These are phyloP conservation scores for Alternaria conjuncta DNA, from an alignment of 2,329 filamentous ascomycete species.

Conservation along the genomic window DNA sequence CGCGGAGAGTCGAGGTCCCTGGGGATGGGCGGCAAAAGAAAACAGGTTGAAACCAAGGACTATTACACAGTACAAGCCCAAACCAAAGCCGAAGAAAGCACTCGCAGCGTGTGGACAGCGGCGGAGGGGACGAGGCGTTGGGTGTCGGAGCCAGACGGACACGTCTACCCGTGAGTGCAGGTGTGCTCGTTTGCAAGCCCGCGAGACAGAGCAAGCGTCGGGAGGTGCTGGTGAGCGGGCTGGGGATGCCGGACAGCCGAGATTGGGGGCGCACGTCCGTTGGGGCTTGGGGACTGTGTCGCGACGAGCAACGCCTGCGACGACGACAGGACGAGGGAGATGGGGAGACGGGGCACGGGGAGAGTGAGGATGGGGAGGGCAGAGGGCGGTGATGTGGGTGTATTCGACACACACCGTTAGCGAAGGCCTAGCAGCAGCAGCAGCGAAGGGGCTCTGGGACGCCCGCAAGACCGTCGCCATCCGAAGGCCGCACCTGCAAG, in stretches of 20 bases:
- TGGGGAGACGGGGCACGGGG: conserved; percentile 13
- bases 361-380: conserved; percentile 9
- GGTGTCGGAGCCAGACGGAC: conserved; percentile 14
- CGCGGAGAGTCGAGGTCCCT: conserved; percentile 19
- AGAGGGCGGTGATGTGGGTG: conserved; percentile 11
- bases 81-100: conserved; percentile 14
- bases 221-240: conserved; percentile 10
- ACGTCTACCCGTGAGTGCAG: conserved; percentile 8
- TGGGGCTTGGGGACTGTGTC: conserved; percentile 14
- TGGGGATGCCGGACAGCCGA: conserved; percentile 16
- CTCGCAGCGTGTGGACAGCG: conserved; percentile 6
- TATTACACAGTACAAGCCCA: conserved; percentile 17
- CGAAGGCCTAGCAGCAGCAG: conserved; percentile 12
- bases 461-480: conserved; percentile 9
- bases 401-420: conserved; percentile 10
- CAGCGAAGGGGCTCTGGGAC: conserved; percentile 4
- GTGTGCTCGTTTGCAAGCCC: conserved; percentile 9
- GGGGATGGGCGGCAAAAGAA: conserved; percentile 9
- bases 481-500: conserved; percentile 19
- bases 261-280: conserved; percentile 16
- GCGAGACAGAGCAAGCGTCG: conserved; percentile 17
- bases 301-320: conserved; percentile 30
- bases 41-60: conserved; percentile 24
- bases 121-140: conserved; percentile 13
- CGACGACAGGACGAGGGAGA: conserved; percentile 15